These are phyloP conservation scores for Pontederia paniculata DNA, from an alignment of 176 grass and related monocot genomes.

Conservation along the genomic window DNA sequence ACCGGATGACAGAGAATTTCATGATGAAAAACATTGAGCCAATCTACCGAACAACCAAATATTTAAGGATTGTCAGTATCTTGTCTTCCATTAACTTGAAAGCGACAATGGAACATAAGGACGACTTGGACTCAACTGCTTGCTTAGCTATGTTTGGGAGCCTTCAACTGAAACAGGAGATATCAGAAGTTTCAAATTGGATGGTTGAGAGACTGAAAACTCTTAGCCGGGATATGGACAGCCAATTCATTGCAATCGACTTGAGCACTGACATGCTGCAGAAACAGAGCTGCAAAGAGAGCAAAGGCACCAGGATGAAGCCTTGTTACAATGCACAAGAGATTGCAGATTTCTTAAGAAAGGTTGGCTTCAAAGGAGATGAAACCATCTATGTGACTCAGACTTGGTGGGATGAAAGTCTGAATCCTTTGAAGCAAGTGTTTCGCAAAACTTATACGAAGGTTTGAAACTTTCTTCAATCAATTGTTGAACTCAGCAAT, in stretches of 20 bases:
- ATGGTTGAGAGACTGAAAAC: constrained; percentile 66
- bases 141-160: constrained; percentile 77
- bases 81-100: constrained; percentile 64
- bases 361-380: constrained; percentile 45
- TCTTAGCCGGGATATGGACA: constrained; percentile 40
- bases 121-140: constrained; percentile 51
- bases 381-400: constrained; percentile 73
- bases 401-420: constrained; percentile 55
- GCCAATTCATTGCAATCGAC: constrained; percentile 49
- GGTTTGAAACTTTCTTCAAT: neutral
- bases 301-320: constrained; percentile 33
- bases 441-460: constrained; percentile 81
- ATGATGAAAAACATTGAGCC: constrained; percentile 53
- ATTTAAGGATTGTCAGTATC: constrained; percentile 44
- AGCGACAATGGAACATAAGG: constrained; percentile 35
- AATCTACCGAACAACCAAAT: constrained; percentile 59
- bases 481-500: too few species aligned
- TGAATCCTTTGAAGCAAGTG: constrained; percentile 49
- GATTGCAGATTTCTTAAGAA: constrained; percentile 57
- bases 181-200: constrained; percentile 38
- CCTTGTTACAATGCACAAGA: constrained; percentile 58
- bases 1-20: constrained; percentile 47
- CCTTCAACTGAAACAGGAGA: constrained; percentile 52
- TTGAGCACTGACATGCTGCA: constrained; percentile 51
- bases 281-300: constrained; percentile 55